Percentiles rank a stretch among this genome's conserved stretches.
Evolutionary conservation across 2,329 filamentous ascomycete genomes (phyloP).

Genomic region (Boeremia lycopersici): DNA sequence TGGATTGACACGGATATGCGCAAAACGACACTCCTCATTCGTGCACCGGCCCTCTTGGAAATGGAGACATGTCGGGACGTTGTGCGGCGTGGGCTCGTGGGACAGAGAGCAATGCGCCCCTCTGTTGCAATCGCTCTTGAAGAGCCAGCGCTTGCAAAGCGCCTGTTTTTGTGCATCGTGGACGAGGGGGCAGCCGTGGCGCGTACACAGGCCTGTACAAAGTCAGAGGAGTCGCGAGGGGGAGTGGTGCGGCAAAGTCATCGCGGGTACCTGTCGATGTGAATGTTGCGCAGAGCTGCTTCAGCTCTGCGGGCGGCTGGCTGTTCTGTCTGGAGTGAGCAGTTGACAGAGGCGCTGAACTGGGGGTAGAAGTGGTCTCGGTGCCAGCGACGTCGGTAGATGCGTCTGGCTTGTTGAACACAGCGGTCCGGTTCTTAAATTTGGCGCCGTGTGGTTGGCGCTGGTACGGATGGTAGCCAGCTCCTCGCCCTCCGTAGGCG

Average conservation of each 20-base stretch:
- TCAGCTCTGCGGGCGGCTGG: slow-evolving; percentile 14
- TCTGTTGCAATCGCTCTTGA: slow-evolving; percentile 76
- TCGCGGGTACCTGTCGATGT: slow-evolving; percentile 42
- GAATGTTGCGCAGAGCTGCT: slow-evolving; percentile 32
- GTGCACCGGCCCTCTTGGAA: slow-evolving; percentile 89
- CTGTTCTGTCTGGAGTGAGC: slow-evolving; percentile 11
- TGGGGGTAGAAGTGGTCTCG: background rate
- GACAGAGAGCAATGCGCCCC: slow-evolving; percentile 88
- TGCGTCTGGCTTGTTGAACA: slow-evolving; percentile 16
- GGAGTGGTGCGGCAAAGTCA: slow-evolving; percentile 11
- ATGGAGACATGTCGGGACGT: slow-evolving; percentile 87
- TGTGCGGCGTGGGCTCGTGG: slow-evolving; percentile 81
- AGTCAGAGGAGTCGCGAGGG: slow-evolving; percentile 23
- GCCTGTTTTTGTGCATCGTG: slow-evolving; percentile 89
- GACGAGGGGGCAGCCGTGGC: slow-evolving; percentile 76
- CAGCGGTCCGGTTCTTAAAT: slow-evolving; percentile 21
- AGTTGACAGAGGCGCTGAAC: slow-evolving; percentile 3
- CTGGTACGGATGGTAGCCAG: slow-evolving; percentile 31
- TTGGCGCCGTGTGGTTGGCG: slow-evolving; percentile 15
- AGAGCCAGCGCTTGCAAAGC: slow-evolving; percentile 85
- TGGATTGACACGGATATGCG: slow-evolving; percentile 79
- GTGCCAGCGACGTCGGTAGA: slow-evolving; percentile 4
- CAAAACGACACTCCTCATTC: slow-evolving; percentile 84
- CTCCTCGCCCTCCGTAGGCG: slow-evolving; percentile 11
- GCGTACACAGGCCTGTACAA: slow-evolving; percentile 76